Evolutionary conservation across 164 flowering plant genomes (phyloP).

Genomic region (Vitis rupestris): DNA sequence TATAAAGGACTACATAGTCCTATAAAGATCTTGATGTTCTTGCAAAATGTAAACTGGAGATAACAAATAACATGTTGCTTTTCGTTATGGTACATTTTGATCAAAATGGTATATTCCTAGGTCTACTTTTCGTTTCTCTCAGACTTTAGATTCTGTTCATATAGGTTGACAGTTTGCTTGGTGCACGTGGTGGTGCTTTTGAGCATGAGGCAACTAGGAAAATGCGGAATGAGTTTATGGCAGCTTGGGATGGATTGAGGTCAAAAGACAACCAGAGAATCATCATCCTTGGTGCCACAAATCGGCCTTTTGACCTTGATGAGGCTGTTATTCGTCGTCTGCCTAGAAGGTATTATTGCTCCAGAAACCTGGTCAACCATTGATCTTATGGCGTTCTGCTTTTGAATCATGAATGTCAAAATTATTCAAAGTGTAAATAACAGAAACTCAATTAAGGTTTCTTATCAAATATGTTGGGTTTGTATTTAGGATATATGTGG

Average conservation of each 20-base stretch:
- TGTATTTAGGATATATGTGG: conserved; percentile 77
- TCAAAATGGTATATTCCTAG: no score
- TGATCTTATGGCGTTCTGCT: no score
- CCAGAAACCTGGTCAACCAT: background rate
- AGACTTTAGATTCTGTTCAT: conserved; percentile 7
- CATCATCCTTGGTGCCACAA: conserved; percentile 96
- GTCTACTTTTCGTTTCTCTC: background rate
- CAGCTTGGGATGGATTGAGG: conserved; percentile 99
- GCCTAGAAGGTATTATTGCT: conserved; percentile 79
- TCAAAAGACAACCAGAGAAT: conserved; percentile 96
- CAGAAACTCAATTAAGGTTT: background rate
- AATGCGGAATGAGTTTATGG: conserved; percentile 99
- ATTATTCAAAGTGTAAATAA: background rate
- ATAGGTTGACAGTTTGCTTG: conserved; percentile 96
- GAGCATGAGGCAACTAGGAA: conserved; percentile 99
- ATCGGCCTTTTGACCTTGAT: conserved; percentile 98
- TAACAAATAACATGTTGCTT: no score
- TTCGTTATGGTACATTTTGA: no score
- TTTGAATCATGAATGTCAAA: no score
- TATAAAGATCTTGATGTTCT: no score
- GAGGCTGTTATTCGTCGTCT: conserved; percentile 98
- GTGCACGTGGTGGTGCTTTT: conserved; percentile 95
- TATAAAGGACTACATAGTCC: no score
- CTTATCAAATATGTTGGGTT: conserved; percentile 12
- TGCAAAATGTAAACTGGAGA: no score